phyloP scores from a whole-genome alignment of 78 protist species.

The Reticulomyxa filosa region DNA sequence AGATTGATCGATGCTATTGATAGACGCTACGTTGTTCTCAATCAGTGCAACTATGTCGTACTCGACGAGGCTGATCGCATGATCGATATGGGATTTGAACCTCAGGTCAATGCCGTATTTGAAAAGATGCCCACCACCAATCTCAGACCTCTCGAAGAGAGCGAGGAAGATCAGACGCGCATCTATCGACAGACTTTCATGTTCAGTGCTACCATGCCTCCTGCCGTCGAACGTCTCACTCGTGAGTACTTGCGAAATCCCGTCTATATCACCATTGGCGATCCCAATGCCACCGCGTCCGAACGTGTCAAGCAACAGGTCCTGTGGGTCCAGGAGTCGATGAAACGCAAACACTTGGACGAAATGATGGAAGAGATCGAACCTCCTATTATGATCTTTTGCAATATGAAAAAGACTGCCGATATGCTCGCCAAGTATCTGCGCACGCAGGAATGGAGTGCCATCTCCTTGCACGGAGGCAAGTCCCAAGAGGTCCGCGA shows the following conservation, averaged over 20 bases:
- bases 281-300: no score
- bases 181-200: conserved; percentile 78
- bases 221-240: conserved; percentile 16
- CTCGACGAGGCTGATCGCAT: conserved; percentile 98
- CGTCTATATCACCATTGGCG: no score
- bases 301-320: no score
- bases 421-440: conserved; percentile 16
- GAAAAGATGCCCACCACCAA: no score
- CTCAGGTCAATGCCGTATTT: conserved; percentile 39
- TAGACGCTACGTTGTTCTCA: conserved; percentile 33
- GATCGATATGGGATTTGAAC: conserved; percentile 92
- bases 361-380: no score
- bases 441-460: not conserved
- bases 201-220: conserved; percentile 97
- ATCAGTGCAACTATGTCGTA: conserved; percentile 64
- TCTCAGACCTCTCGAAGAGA: no score
- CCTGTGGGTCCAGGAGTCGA: no score
- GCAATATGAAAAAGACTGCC: conserved; percentile 12
- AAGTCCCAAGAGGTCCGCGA: conserved; percentile 28
- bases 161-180: no score
- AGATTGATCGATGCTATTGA: conserved; percentile 79
- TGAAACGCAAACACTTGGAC: no score
- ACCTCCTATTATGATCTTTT: conserved; percentile 26
- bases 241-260: conserved; percentile 7
- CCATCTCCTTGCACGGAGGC: conserved; percentile 29